A percentile compares a stretch with the other conserved stretches of the same genome.
phyloP scores from a whole-genome alignment of 2,329 filamentous ascomycete species.

The Sclerotinia trifoliorum region DNA sequence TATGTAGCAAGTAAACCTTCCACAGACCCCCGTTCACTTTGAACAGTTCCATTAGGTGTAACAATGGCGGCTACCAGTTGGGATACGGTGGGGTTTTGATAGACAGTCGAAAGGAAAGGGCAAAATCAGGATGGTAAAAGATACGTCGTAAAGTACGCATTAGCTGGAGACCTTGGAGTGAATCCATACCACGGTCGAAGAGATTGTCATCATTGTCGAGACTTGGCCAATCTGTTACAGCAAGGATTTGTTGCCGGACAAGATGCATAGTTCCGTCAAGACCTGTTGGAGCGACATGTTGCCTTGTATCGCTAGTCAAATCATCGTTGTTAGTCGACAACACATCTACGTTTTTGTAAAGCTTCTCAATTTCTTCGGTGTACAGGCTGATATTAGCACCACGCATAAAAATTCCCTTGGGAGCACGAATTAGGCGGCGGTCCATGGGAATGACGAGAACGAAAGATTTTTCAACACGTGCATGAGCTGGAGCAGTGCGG shows the following conservation, averaged over 20 bases:
- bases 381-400: not conserved
- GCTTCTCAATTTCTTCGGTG: not conserved
- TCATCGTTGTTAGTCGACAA: not conserved
- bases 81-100: constrained; percentile 13
- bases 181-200: constrained; percentile 23
- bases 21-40: not conserved
- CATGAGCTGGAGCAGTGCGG: not conserved
- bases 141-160: constrained; percentile 2
- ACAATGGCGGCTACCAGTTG: not conserved
- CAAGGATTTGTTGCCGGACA: not conserved
- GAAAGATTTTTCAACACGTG: not conserved
- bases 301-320: not conserved
- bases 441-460: not conserved
- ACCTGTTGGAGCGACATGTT: constrained; percentile 39
- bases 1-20: constrained; percentile 3
- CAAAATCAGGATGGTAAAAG: not conserved
- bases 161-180: constrained; percentile 17
- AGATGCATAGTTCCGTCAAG: not conserved
- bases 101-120: constrained; percentile 11
- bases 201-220: constrained; percentile 15
- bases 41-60: not conserved
- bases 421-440: not conserved
- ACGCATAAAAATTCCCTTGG: not conserved
- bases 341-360: not conserved
- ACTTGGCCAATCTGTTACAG: not conserved